A percentile compares a stretch with the other conserved stretches of the same genome.
Evolutionary conservation across 192 early-diverging fungal species (phyloP).

Genomic region (Phycomyces blakesleeanus): DNA sequence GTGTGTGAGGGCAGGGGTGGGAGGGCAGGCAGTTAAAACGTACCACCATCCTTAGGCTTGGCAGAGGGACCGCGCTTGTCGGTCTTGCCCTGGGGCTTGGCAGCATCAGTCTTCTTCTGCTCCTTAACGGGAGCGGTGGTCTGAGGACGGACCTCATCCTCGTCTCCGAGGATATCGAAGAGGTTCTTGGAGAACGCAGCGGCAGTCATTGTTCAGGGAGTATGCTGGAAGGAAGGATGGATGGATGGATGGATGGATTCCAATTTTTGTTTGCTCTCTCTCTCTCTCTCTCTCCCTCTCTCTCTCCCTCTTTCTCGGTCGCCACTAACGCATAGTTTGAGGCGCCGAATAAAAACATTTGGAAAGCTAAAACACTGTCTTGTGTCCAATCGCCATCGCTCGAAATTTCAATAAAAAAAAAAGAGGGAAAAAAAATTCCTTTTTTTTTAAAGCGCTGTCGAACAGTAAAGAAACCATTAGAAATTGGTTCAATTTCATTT

Average conservation of each 20-base stretch:
- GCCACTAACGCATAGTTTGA: no score
- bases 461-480: no score
- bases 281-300: no score
- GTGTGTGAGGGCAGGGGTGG: neutral
- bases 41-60: constrained; percentile 11
- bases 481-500: no score
- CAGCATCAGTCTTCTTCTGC: constrained; percentile 33
- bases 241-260: constrained; percentile 25
- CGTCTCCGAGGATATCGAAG: constrained; percentile 67
- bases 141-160: constrained; percentile 46
- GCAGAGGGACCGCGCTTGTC: constrained; percentile 22
- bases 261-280: neutral
- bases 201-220: constrained; percentile 44
- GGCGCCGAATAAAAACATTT: no score
- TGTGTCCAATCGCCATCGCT: no score
- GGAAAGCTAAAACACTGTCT: no score
- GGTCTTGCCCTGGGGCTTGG: constrained; percentile 22
- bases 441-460: no score
- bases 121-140: constrained; percentile 37
- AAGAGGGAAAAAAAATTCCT: no score
- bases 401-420: no score
- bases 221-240: constrained; percentile 27
- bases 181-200: constrained; percentile 54
- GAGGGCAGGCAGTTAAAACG: neutral
- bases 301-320: no score